These are phyloP conservation scores for Elongisporangium undulatum DNA, from an alignment of 352 stramenopile genomes.

Conservation along the genomic window DNA sequence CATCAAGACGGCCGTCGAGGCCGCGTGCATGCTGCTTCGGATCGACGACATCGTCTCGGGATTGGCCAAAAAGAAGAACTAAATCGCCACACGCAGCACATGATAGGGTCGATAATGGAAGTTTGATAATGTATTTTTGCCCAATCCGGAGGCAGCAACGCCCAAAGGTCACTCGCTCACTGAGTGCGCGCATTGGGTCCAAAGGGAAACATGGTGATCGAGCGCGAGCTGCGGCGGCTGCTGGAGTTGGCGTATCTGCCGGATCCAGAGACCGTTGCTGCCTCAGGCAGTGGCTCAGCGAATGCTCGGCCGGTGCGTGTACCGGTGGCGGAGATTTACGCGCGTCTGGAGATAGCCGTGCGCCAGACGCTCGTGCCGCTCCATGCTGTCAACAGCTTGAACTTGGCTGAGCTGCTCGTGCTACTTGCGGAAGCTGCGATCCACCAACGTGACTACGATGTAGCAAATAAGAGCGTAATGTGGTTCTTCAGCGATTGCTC, in stretches of 20 bases:
- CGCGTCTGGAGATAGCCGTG: conserved; percentile 20
- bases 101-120: conserved; percentile 13
- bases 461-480: conserved; percentile 39
- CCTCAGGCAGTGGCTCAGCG: conserved; percentile 4
- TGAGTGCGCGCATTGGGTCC: conserved; percentile 7
- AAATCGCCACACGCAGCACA: conserved; percentile 10
- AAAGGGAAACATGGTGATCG: conserved; percentile 33
- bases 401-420: conserved; percentile 69
- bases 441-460: conserved; percentile 59
- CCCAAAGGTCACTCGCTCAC: conserved; percentile 35
- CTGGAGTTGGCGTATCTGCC: conserved; percentile 36
- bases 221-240: conserved; percentile 46
- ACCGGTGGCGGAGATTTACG: conserved; percentile 28
- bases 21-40: conserved; percentile 95
- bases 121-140: conserved; percentile 71
- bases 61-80: conserved; percentile 94
- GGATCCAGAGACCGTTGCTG: conserved; percentile 11
- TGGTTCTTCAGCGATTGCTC: conserved; percentile 70
- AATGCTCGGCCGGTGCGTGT: conserved; percentile 13
- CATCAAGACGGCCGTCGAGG: conserved; percentile 99
- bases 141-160: conserved; percentile 15
- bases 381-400: conserved; percentile 12
- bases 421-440: conserved; percentile 70
- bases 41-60: conserved; percentile 99
- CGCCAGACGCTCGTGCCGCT: conserved; percentile 33